Conservation (phyloP, 2,329 filamentous ascomycete genomes). For the Aspergillus fructus region DNA sequence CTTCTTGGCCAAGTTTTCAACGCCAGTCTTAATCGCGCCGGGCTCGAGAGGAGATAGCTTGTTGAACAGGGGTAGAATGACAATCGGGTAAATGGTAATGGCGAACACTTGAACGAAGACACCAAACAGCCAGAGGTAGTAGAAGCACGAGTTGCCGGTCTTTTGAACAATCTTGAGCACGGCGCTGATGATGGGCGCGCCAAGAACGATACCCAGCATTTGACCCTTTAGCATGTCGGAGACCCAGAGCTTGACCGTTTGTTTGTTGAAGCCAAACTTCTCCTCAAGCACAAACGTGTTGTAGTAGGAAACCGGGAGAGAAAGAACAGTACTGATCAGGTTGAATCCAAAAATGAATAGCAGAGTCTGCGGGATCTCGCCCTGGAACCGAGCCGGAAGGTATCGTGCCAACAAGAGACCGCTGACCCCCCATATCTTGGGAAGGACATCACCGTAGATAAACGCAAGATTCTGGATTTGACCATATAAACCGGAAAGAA, state of each 20-base stretch:
- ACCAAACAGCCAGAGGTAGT: slow-evolving; percentile 94
- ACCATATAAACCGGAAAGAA: slow-evolving; percentile 76
- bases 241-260: slow-evolving; percentile 83
- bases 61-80: slow-evolving; percentile 95
- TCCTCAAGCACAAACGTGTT: slow-evolving; percentile 95
- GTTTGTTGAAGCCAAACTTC: slow-evolving; percentile 98
- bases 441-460: slow-evolving; percentile 87
- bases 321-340: slow-evolving; percentile 74
- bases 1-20: slow-evolving; percentile 78
- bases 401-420: slow-evolving; percentile 72
- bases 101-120: slow-evolving; percentile 87
- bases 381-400: slow-evolving; percentile 74
- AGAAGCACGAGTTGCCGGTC: slow-evolving; percentile 94
- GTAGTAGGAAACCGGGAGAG: slow-evolving; percentile 82
- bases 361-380: slow-evolving; percentile 91
- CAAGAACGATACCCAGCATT: slow-evolving; percentile 73
- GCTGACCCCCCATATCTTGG: slow-evolving; percentile 82
- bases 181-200: slow-evolving; percentile 83
- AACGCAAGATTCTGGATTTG: slow-evolving; percentile 87
- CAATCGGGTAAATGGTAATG: slow-evolving; percentile 93
- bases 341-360: slow-evolving; percentile 88
- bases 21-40: slow-evolving; percentile 80
- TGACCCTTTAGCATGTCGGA: slow-evolving; percentile 91
- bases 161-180: slow-evolving; percentile 93
- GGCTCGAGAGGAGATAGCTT: slow-evolving; percentile 90